Evolutionary conservation across 164 flowering plant species (phyloP), one percentile per base, ranked within the genome.

Genomic region (Annona squamosa): DNA sequence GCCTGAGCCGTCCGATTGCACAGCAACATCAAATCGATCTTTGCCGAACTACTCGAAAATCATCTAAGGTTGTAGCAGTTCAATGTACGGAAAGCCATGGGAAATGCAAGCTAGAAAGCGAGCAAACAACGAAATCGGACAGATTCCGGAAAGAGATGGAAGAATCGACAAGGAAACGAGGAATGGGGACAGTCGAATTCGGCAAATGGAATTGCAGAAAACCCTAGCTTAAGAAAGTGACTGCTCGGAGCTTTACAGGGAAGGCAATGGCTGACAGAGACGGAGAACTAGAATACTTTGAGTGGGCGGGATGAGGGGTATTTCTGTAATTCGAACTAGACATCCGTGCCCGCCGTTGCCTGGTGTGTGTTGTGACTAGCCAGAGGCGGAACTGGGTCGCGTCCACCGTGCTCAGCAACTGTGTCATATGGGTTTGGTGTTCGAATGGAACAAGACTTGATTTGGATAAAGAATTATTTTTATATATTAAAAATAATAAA

Each of bases 211-310:
- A 37, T 63, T 63, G 66, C 66, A 64, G 67, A 64, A 64, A 26
- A 64, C 67, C 67, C 67, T 64, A 64, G 67, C 67, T 64, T 13
- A 43, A 64, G 67, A 64, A 64, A 52, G 59, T 52, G 59, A 10
- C 0, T 10, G 9, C 9, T 52, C 13, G 59, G 59, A 52, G 9
- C 10, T 52, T 52, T 12, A 16, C 13, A 12, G 59, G 59, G 59
- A 16, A 52, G 13, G 59, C 9, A 52, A 52, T 52, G 59, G 59
- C 59, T 9, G 59, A 52, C 9, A 52, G 59, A 52, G 59, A 52
- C 59, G 59, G 13, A 52, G 59, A 1, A 52, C 59, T 12, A 52
- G 13, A 12, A 52, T 52, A 52, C 37, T 26, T 26, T 0, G 13
- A 52, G 13, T 52, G 13, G 59, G 59, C 59, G 59, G 59, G 59